Percentiles rank a stretch among this genome's conserved stretches.
These are phyloP conservation scores for Boletus vinaceobasis DNA, from an alignment of 768 basidiomycete species.

Conservation along the genomic window DNA sequence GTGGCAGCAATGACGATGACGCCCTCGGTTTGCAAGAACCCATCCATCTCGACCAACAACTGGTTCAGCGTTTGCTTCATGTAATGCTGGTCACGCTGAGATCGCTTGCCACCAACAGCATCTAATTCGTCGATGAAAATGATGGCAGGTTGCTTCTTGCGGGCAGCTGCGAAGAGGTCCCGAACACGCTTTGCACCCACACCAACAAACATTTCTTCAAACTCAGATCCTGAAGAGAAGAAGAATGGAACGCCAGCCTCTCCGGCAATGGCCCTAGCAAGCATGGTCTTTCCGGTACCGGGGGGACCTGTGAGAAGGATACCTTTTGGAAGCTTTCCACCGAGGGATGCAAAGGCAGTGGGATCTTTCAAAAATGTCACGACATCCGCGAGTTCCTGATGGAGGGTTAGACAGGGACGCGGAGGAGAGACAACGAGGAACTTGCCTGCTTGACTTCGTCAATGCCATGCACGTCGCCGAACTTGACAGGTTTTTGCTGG, in stretches of 20 bases:
- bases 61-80: slow-evolving; percentile 96
- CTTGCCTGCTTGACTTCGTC: slow-evolving; percentile 92
- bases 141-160: slow-evolving; percentile 94
- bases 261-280: slow-evolving; percentile 96
- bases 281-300: slow-evolving; percentile 79
- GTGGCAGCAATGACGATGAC: slow-evolving; percentile 97
- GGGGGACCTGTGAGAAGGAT: slow-evolving; percentile 87
- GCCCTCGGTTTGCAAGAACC: slow-evolving; percentile 90
- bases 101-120: slow-evolving; percentile 88
- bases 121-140: slow-evolving; percentile 98
- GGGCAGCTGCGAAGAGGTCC: slow-evolving; percentile 89
- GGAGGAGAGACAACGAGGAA: slow-evolving; percentile 2
- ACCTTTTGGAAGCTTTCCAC: slow-evolving; percentile 93
- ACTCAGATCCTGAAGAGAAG: slow-evolving; percentile 94
- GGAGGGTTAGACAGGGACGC: slow-evolving; percentile 2
- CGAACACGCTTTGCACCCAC: slow-evolving; percentile 93
- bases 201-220: slow-evolving; percentile 98
- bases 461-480: slow-evolving; percentile 94
- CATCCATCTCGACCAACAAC: slow-evolving; percentile 95
- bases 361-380: slow-evolving; percentile 96
- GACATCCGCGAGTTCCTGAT: slow-evolving; percentile 86
- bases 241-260: slow-evolving; percentile 98
- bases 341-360: slow-evolving; percentile 81
- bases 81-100: slow-evolving; percentile 79
- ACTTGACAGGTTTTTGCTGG: slow-evolving; percentile 79